phyloP scores from a whole-genome alignment of 768 basidiomycete genomes.

The Termitomyces sp. region DNA sequence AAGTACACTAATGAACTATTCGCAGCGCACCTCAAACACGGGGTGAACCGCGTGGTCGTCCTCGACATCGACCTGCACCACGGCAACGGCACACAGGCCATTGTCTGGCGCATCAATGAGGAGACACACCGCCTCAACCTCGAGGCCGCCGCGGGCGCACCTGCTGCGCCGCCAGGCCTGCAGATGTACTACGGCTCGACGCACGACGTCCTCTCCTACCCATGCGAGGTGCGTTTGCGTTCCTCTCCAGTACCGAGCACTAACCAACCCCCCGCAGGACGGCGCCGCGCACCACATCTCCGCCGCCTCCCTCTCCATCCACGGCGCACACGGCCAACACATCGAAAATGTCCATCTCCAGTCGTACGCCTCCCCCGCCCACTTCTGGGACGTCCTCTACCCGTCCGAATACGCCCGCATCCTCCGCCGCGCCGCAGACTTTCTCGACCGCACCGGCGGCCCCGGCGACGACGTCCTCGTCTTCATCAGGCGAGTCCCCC shows the following conservation, averaged over 20 bases:
- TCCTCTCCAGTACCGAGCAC: neutral
- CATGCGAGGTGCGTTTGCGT: conserved; percentile 65
- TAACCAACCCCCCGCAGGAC: conserved; percentile 42
- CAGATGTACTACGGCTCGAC: conserved; percentile 85
- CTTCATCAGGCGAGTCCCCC: conserved; percentile 70
- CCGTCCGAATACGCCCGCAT: conserved; percentile 55
- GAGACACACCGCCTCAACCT: conserved; percentile 71
- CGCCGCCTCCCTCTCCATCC: conserved; percentile 79
- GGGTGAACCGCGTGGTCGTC: conserved; percentile 73
- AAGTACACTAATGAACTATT: neutral
- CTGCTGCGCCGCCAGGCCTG: conserved; percentile 35
- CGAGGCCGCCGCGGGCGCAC: conserved; percentile 40
- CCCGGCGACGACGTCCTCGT: conserved; percentile 68
- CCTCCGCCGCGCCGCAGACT: conserved; percentile 62
- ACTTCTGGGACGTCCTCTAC: conserved; percentile 78
- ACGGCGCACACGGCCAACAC: conserved; percentile 80
- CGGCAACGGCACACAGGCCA: conserved; percentile 92
- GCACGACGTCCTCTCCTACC: conserved; percentile 91
- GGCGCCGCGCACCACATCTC: conserved; percentile 75
- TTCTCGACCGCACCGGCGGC: conserved; percentile 62
- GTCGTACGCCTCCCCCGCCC: conserved; percentile 39
- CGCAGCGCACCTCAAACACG: conserved; percentile 75
- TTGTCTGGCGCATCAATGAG: conserved; percentile 89
- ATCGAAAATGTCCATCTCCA: conserved; percentile 85
- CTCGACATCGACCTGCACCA: conserved; percentile 94